phyloP scores from a whole-genome alignment of 129 eudicot species.

The Dittrichia graveolens region DNA sequence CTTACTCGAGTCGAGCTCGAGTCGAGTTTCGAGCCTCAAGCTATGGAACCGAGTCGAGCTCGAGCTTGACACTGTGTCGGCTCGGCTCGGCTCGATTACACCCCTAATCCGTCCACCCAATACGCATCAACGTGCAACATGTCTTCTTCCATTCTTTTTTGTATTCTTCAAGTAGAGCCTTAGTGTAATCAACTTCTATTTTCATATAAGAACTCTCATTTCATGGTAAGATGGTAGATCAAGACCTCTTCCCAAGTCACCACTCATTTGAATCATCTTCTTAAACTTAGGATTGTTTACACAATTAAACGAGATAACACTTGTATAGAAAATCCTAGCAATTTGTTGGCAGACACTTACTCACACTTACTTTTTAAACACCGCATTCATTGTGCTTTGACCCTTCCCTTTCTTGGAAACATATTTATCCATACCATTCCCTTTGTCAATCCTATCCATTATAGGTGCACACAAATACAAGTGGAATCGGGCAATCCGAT shows the following conservation, averaged over 20 bases:
- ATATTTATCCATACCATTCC: not conserved
- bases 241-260: slow-evolving; percentile 11
- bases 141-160: slow-evolving; percentile 13
- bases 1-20: too few species aligned
- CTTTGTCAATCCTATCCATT: not conserved
- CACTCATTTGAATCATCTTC: not conserved
- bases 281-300: slow-evolving; percentile 2
- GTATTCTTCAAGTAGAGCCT: too few species aligned
- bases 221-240: slow-evolving; percentile 11
- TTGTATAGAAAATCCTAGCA: not conserved
- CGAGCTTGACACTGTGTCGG: too few species aligned
- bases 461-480: too few species aligned
- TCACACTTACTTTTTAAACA: not conserved
- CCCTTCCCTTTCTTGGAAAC: not conserved
- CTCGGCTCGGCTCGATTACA: too few species aligned
- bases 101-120: too few species aligned
- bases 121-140: slow-evolving; percentile 1
- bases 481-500: too few species aligned
- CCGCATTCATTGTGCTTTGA: not conserved
- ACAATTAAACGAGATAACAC: not conserved
- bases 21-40: too few species aligned
- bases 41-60: too few species aligned
- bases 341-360: not conserved
- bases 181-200: slow-evolving; percentile 10
- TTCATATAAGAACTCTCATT: not conserved